Base-by-base conservation (phyloP, 768 basidiomycete species). In the Collybia mongolica region DNA sequence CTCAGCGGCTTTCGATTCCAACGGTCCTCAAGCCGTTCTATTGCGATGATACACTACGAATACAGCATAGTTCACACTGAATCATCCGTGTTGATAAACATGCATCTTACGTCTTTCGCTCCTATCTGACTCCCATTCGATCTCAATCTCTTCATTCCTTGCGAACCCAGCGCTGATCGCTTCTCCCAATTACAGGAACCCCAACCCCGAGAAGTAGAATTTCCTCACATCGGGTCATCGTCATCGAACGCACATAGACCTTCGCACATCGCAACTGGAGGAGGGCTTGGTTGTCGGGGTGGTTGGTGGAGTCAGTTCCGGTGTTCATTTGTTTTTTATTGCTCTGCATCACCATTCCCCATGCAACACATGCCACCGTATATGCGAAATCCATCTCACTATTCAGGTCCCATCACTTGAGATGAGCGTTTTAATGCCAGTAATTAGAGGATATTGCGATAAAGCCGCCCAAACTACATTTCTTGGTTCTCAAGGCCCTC, bases 41-140 rank as follows among this genome's bases (percentile, higher is more conserved):
- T 5, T 43, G 58, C 66, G 83, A 86, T 86, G 86, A 88, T 77
- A 78, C 71, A 57, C 55, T 58, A 61, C 66, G 68, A 73, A 71
- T 69, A 75, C 75, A 69, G 88, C 93, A 94, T 94, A 94, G 93
- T 95, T 94, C 92, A 95, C 90, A 84, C 93, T 86, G 92, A 96
- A 90, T 70, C 72, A 44, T 71, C 69, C 64, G 70, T 93, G 91
- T 90, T 84, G 88, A 93, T 73, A 86, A 79, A 71, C 72, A 82
- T 77, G 59, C 85, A 91, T 90, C 88, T 82, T 75, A 82, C 69
- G 92, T 97, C 93, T 95, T 95, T 95, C 93, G 93, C 93, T 95
- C 92, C 93, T 95, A 95, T 95, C 92, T 95, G 93, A 95, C 70
- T 54, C n/a, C n/a, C 57, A 54, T 23, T 62, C 46, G 54, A 51